These are phyloP conservation scores for Penicillium sp. DNA, from an alignment of 2,329 filamentous ascomycete species.

Conservation along the genomic window DNA sequence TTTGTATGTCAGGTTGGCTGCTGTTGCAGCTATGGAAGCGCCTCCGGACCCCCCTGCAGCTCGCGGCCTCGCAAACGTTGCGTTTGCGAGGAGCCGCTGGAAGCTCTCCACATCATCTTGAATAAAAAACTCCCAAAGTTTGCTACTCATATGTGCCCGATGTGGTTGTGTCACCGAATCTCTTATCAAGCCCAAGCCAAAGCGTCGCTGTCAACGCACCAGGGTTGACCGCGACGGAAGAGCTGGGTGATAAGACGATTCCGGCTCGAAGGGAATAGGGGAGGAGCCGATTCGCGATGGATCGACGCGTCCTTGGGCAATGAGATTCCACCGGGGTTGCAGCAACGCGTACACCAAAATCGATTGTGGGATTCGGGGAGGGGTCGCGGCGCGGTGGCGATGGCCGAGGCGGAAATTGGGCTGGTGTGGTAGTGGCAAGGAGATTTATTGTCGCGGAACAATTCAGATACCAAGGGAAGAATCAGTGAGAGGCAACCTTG, in stretches of 20 bases:
- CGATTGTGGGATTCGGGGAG: conserved; percentile 18
- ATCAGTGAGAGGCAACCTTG: background rate
- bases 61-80: conserved; percentile 45
- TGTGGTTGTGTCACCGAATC: conserved; percentile 34
- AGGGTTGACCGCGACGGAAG: conserved; percentile 90
- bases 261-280: conserved; percentile 13
- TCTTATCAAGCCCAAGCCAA: conserved; percentile 58
- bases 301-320: conserved; percentile 18
- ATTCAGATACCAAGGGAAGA: background rate
- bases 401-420: background rate
- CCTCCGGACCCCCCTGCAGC: conserved; percentile 25
- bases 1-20: conserved; percentile 21
- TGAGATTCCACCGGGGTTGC: background rate
- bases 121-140: conserved; percentile 95
- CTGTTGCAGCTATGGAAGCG: conserved; percentile 12
- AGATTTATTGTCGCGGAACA: background rate
- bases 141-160: conserved; percentile 79
- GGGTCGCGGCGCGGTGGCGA: conserved; percentile 22
- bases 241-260: conserved; percentile 41
- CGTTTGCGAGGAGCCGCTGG: conserved; percentile 78
- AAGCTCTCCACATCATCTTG: conserved; percentile 97
- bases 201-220: conserved; percentile 87
- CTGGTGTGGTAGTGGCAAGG: background rate
- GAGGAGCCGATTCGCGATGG: conserved; percentile 7
- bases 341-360: conserved; percentile 10